phyloP scores from a whole-genome alignment of 768 basidiomycete species.

The Pholiota microspora region DNA sequence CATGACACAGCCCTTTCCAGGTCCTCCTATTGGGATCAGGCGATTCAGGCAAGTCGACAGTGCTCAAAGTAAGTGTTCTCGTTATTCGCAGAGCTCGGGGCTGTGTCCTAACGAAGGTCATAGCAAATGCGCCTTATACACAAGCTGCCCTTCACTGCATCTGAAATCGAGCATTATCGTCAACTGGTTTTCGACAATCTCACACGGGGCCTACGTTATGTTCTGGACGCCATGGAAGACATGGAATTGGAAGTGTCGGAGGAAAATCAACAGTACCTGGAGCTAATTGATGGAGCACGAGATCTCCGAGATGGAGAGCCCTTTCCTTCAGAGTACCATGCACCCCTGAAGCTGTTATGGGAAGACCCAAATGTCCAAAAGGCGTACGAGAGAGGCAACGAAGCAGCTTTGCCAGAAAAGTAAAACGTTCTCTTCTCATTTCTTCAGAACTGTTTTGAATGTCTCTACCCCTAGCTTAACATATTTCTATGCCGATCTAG shows the following conservation, averaged over 20 bases:
- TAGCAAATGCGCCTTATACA: constrained; percentile 99
- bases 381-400: constrained; percentile 83
- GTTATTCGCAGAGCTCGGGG: not conserved
- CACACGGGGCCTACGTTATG: constrained; percentile 76
- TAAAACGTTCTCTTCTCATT: constrained; percentile 30
- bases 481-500: constrained; percentile 79
- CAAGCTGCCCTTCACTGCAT: constrained; percentile 72
- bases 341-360: constrained; percentile 75
- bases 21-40: constrained; percentile 90
- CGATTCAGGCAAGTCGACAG: constrained; percentile 90
- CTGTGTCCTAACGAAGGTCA: not conserved
- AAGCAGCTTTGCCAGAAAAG: constrained; percentile 92
- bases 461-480: constrained; percentile 42
- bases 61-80: constrained; percentile 65
- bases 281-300: constrained; percentile 60
- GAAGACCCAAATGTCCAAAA: constrained; percentile 68
- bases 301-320: constrained; percentile 81
- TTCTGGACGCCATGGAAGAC: constrained; percentile 88
- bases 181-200: constrained; percentile 94
- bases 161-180: constrained; percentile 86
- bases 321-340: constrained; percentile 67
- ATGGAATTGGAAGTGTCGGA: constrained; percentile 75
- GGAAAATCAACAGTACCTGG: constrained; percentile 55
- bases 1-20: constrained; percentile 32
- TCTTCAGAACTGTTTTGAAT: not conserved